Base-by-base conservation (phyloP, 768 basidiomycete species). In the Cystoderma amianthinum region DNA sequence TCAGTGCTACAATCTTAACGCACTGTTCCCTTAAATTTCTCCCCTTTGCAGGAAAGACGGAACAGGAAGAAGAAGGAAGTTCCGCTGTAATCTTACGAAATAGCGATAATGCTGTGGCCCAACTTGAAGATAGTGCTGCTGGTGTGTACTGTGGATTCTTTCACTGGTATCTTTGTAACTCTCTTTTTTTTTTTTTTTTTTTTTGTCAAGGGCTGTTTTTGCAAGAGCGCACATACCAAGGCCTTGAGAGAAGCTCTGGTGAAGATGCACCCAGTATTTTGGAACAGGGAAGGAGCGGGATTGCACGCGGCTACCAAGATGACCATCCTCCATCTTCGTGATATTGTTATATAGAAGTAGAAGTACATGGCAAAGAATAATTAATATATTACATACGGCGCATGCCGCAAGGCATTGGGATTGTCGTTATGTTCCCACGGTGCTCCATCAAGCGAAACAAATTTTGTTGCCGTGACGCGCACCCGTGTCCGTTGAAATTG, bases 251-350 rank as follows among this genome's bases (percentile, higher is more conserved):
- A 16, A 72, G 85, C 6, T 51, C 82, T 9, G 91, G 89, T 0
- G 68, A 86, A 57, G 89, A 95, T 52, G 74, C 69, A 1, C 93
- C 94, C 0, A 77, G 85, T 46, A 58, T 82, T 30, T 59, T 98
- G 44, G 90, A 96, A 62, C 87, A 95, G 58, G 95, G 95, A 0
- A 65, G 92, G 35, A 86, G 77, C 49, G 95, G 95, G 4, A 84
- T 95, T 35, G 92, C 95, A 28, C 74, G 84, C 46, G 90, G 86
- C 7, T 97, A 98, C 57, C 73, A 73, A 36, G 83, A 86, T 44
- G 72, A 72, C 46, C 61, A 63, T 24, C 15, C 34, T 36, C 7
- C n/a, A 28, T 7, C 25, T n/a, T 28, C 7, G n/a, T 28, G 7
- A 7, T 28, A 28, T 28, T 47, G 10, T 35, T 42, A 11, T 16